Evolutionary conservation across 2,329 filamentous ascomycete genomes (phyloP).

Genomic region (Dryadomyces sulphureus): DNA sequence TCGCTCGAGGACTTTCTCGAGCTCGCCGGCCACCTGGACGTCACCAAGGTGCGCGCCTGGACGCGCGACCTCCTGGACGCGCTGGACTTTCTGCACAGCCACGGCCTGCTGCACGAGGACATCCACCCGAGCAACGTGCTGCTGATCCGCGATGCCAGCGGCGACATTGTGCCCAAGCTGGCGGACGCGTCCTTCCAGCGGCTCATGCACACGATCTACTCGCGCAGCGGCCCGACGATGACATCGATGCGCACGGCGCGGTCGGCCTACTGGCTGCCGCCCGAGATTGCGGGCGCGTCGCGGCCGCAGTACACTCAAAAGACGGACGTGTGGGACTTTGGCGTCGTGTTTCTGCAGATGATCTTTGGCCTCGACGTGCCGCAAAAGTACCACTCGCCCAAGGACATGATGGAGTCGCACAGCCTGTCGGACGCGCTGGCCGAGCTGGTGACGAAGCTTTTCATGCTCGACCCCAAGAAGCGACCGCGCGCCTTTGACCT

Average conservation of each 20-base stretch:
- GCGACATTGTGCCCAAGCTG: conserved; percentile 58
- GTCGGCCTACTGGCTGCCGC: conserved; percentile 71
- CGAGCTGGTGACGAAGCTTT: conserved; percentile 71
- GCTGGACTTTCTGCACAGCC: conserved; percentile 72
- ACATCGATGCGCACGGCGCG: conserved; percentile 45
- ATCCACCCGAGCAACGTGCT: conserved; percentile 71
- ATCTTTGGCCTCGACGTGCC: conserved; percentile 70
- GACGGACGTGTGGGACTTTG: conserved; percentile 90
- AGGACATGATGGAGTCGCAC: conserved; percentile 54
- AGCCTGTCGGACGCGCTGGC: conserved; percentile 60
- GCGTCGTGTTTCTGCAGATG: conserved; percentile 86
- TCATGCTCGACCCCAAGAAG: conserved; percentile 72
- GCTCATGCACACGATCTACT: conserved; percentile 45
- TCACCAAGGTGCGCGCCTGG: conserved; percentile 70
- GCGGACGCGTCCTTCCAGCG: conserved; percentile 59
- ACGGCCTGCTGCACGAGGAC: conserved; percentile 70
- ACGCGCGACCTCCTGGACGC: conserved; percentile 86
- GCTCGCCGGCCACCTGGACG: conserved; percentile 57
- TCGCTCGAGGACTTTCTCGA: conserved; percentile 72
- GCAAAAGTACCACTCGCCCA: conserved; percentile 65
- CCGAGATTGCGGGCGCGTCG: conserved; percentile 52
- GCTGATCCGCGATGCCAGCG: conserved; percentile 53
- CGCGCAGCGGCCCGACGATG: conserved; percentile 33
- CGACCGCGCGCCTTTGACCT: conserved; percentile 68
- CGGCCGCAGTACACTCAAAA: conserved; percentile 56